Evolutionary conservation across 768 basidiomycete species (phyloP), one percentile per base, ranked within the genome.

Genomic region (Agrocybe praecox): DNA sequence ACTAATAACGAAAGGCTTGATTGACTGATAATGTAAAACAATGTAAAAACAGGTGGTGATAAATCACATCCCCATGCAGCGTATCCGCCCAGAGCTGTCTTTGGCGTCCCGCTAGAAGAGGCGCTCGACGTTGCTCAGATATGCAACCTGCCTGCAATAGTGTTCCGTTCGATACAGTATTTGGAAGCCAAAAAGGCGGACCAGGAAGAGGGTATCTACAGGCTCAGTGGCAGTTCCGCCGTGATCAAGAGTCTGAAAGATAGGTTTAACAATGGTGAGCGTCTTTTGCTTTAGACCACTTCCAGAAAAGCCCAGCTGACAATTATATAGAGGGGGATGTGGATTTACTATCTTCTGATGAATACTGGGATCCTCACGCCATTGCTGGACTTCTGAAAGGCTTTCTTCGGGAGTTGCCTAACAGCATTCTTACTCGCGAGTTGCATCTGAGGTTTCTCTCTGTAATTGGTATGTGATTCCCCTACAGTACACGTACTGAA

Each of bases 361-460:
- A 97, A 67, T 92, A 89, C 65, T 97, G 93, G 91, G 97, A 99
- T 75, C 94, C 94, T 44, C 96, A 99, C 70, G 97, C 97, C 34
- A 92, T 99, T 58, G 91, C 97, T 48, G 97, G 96, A 3, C 79
- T 99, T 59, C 79, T 99, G 57, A 99, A 99, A 76, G 84, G 86
- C 52, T 99, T 89, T 76, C 76, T 99, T 64, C 89, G 97, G 56
- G 97, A 99, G 64, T 74, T 99, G 29, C 96, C 97, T 44, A 86
- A 88, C 21, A 96, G 94, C 65, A 89, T 98, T 56, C 80, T 99
- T 23, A 98, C 96, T 17, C 84, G 90, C 52, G 95, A 98, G 46
- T 82, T 96, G 45, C 96, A 99, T 70, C 77, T 92, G 68, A 83
- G 82, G 62, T 99, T 98, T 80, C 81, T 98, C 46, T 82, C 90